phyloP scores from a whole-genome alignment of 208 protist species.

The Angomonas ambiguus region DNA sequence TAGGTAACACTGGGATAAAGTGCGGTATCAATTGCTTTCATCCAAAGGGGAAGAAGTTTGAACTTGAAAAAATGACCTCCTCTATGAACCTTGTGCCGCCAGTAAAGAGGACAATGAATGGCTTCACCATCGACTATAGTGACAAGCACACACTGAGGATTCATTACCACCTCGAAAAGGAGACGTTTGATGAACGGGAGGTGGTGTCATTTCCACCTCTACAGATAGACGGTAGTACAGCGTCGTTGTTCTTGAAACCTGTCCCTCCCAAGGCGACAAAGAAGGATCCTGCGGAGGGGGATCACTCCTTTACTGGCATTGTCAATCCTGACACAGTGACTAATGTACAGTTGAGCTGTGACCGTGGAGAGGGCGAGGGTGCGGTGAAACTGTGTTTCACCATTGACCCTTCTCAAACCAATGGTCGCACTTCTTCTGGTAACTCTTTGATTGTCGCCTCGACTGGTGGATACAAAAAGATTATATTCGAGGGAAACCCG shows the following conservation, averaged over 20 bases:
- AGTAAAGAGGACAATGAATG: too few species aligned
- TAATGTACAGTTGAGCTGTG: not conserved
- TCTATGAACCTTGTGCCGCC: too few species aligned
- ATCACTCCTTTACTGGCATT: not conserved
- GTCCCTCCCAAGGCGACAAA: not conserved
- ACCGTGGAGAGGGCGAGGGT: not conserved
- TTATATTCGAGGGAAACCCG: constrained; percentile 23
- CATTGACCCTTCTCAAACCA: constrained; percentile 52
- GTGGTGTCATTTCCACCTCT: constrained; percentile 20
- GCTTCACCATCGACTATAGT: constrained; percentile 35
- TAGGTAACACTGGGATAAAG: constrained; percentile 58
- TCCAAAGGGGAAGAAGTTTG: constrained; percentile 24
- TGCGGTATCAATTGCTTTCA: constrained; percentile 76
- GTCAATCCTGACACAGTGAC: not conserved
- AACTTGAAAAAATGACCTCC: constrained; percentile 31
- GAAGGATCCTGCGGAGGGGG: not conserved
- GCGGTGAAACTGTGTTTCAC: constrained; percentile 26
- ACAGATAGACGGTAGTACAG: constrained; percentile 6
- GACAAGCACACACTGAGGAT: constrained; percentile 13
- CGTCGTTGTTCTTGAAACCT: not conserved
- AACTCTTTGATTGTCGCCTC: constrained; percentile 60
- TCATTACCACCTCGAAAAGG: constrained; percentile 8
- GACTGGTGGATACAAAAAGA: constrained; percentile 40
- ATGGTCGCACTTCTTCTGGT: constrained; percentile 36
- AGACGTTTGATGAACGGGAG: constrained; percentile 16